Percentiles rank a stretch among this genome's conserved stretches.
These are phyloP conservation scores for Geum urbanum DNA, from an alignment of 306 rosid genomes.

Conservation along the genomic window DNA sequence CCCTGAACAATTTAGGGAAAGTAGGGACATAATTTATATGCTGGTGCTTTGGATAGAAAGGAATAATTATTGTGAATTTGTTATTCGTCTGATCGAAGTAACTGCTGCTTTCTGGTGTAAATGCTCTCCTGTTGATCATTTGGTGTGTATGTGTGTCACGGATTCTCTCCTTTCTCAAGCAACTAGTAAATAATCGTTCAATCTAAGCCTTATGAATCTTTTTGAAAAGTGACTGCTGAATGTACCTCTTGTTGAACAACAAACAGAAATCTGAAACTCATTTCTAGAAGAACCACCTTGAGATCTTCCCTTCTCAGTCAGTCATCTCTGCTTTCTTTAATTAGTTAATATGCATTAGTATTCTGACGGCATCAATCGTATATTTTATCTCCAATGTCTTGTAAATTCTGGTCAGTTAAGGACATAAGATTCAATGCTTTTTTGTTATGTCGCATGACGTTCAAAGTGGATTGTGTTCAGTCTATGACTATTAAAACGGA, in stretches of 20 bases:
- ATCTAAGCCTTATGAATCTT: not conserved
- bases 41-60: not conserved
- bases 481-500: not conserved
- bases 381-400: not conserved
- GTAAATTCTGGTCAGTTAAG: not conserved
- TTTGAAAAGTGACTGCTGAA: not conserved
- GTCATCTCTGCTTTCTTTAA: not conserved
- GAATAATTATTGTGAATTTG: not conserved
- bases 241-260: not conserved
- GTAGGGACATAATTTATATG: not conserved
- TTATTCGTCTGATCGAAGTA: not conserved
- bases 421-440: not conserved
- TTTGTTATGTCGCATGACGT: not conserved
- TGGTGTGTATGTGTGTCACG: not conserved
- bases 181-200: no score
- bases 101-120: not conserved
- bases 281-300: not conserved
- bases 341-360: not conserved
- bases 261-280: not conserved
- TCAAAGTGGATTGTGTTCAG: not conserved
- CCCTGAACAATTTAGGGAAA: not conserved
- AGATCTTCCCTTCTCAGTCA: not conserved
- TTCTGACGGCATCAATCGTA: not conserved
- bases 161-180: not conserved
- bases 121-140: not conserved